Conservation (phyloP, 2,329 filamentous ascomycete genomes). For the Berkeleyomyces rouxiae region DNA sequence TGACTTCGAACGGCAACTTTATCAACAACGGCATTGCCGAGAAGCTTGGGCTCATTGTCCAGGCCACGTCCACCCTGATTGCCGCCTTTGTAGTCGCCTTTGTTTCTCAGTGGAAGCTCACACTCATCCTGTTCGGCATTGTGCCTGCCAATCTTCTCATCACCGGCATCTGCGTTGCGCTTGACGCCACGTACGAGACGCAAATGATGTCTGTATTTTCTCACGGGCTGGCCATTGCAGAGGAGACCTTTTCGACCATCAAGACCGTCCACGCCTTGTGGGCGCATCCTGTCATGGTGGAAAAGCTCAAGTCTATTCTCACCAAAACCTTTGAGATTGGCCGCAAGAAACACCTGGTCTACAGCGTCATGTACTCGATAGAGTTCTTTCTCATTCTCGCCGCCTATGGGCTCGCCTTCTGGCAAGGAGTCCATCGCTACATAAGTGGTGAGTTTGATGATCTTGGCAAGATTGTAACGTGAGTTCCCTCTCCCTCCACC, state of each 20-base stretch:
- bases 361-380: conserved; percentile 27
- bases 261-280: conserved; percentile 35
- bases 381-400: conserved; percentile 33
- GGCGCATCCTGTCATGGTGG: conserved; percentile 27
- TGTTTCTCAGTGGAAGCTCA: conserved; percentile 26
- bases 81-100: conserved; percentile 27
- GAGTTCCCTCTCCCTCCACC: conserved; percentile 14
- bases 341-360: conserved; percentile 27
- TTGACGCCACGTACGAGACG: conserved; percentile 28
- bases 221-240: conserved; percentile 28
- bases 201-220: conserved; percentile 28
- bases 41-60: conserved; percentile 27
- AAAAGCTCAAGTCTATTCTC: conserved; percentile 27
- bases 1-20: conserved; percentile 32
- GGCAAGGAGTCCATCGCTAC: conserved; percentile 34
- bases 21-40: conserved; percentile 30
- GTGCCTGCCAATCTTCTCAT: conserved; percentile 28
- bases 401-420: conserved; percentile 33
- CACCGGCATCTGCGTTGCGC: conserved; percentile 22
- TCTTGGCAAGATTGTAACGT: conserved; percentile 32
- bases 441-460: conserved; percentile 27
- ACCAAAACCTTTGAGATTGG: conserved; percentile 25
- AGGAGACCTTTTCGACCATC: conserved; percentile 33
- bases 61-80: conserved; percentile 25
- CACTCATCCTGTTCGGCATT: conserved; percentile 29